These are phyloP conservation scores for Tolypocladium album DNA, from an alignment of 2,329 filamentous ascomycete genomes.

Conservation along the genomic window DNA sequence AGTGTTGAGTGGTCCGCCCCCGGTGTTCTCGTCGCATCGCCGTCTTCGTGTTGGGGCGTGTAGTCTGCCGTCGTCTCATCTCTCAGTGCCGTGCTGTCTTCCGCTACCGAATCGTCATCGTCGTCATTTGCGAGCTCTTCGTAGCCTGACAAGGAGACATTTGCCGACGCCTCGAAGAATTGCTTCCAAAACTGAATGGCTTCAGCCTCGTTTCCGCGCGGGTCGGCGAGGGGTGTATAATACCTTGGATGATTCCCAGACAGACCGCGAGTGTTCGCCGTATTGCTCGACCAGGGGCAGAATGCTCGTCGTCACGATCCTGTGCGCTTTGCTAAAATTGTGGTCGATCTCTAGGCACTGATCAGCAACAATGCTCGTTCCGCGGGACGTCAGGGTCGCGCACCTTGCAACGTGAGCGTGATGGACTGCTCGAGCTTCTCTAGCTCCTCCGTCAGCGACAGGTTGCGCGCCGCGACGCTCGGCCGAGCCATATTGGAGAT, in stretches of 20 bases:
- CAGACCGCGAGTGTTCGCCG: constrained; percentile 80
- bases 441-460: constrained; percentile 87
- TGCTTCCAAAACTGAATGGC: constrained; percentile 86
- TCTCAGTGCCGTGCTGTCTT: constrained; percentile 44
- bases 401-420: constrained; percentile 87
- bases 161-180: constrained; percentile 97
- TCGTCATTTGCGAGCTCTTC: constrained; percentile 68
- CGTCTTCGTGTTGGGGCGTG: constrained; percentile 27
- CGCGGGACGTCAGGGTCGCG: constrained; percentile 3
- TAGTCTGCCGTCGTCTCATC: constrained; percentile 44
- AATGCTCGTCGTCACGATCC: constrained; percentile 90
- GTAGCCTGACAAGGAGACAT: constrained; percentile 91
- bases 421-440: constrained; percentile 96
- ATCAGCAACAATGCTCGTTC: not conserved
- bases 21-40: constrained; percentile 22
- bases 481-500: constrained; percentile 35
- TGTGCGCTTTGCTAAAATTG: constrained; percentile 94
- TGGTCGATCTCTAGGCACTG: constrained; percentile 74
- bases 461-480: constrained; percentile 36
- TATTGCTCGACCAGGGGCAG: constrained; percentile 92
- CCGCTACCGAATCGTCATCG: constrained; percentile 36
- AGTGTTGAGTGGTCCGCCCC: constrained; percentile 22
- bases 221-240: not conserved
- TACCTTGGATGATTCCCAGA: constrained; percentile 96
- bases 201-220: not conserved